A percentile compares a stretch with the other conserved stretches of the same genome.
Evolutionary conservation across 1,284 basidiomycete species (phyloP).

Genomic region (Cryptococcus wingfieldii): DNA sequence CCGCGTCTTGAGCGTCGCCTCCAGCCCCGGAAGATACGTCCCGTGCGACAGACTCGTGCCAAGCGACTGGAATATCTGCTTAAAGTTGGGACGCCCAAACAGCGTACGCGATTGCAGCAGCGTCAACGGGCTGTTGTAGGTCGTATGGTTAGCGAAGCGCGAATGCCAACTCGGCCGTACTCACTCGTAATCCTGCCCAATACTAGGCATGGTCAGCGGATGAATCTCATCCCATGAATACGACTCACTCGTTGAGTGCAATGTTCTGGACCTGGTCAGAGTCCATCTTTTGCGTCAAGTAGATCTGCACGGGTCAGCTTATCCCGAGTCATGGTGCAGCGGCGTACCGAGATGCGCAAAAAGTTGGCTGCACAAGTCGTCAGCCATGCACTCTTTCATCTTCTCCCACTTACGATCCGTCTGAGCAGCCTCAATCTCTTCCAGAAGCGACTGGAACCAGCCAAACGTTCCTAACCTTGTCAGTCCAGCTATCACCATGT

Average conservation of each 20-base stretch:
- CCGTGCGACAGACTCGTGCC: slow-evolving; percentile 69
- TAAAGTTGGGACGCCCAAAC: slow-evolving; percentile 85
- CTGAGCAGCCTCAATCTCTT: slow-evolving; percentile 77
- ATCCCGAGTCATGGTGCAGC: neutral
- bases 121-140: slow-evolving; percentile 72
- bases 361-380: slow-evolving; percentile 62
- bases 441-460: slow-evolving; percentile 83
- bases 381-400: neutral
- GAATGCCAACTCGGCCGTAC: neutral
- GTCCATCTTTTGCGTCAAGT: slow-evolving; percentile 77
- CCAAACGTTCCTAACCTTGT: slow-evolving; percentile 63
- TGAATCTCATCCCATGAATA: slow-evolving; percentile 23
- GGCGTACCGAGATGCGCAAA: slow-evolving; percentile 60
- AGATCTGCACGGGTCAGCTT: slow-evolving; percentile 57
- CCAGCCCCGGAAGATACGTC: slow-evolving; percentile 69
- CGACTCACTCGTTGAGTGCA: slow-evolving; percentile 60
- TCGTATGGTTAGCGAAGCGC: slow-evolving; percentile 46
- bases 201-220: slow-evolving; percentile 32
- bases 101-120: slow-evolving; percentile 75
- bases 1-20: slow-evolving; percentile 70
- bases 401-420: slow-evolving; percentile 62
- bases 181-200: slow-evolving; percentile 31
- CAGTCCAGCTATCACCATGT: neutral
- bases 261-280: slow-evolving; percentile 87
- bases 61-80: slow-evolving; percentile 67